These are phyloP conservation scores for Hortaea werneckii DNA, from an alignment of 2,329 filamentous ascomycete species.

Conservation along the genomic window DNA sequence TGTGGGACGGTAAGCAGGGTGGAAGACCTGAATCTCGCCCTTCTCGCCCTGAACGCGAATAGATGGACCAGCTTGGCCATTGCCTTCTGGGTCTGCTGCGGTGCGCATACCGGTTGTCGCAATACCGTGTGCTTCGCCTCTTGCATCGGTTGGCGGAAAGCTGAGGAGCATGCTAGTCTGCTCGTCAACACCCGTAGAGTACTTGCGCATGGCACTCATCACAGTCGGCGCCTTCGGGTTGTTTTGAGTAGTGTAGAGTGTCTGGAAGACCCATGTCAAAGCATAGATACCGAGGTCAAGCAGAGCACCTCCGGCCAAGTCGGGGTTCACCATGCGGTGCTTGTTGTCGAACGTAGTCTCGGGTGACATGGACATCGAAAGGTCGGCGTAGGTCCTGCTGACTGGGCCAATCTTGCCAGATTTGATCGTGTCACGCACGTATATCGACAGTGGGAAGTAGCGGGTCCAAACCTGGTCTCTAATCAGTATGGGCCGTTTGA, in stretches of 20 bases:
- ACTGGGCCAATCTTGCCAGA: constrained; percentile 46
- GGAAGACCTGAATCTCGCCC: constrained; percentile 73
- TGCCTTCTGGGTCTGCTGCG: constrained; percentile 50
- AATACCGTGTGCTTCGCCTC: constrained; percentile 56
- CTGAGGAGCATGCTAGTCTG: constrained; percentile 66
- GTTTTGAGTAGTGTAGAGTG: constrained; percentile 67
- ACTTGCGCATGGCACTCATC: constrained; percentile 58
- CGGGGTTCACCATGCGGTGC: constrained; percentile 72
- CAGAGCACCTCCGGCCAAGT: constrained; percentile 72
- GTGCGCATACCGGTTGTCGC: constrained; percentile 51
- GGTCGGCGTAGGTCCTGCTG: constrained; percentile 47
- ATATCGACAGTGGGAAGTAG: constrained; percentile 74
- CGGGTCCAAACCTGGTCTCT: constrained; percentile 30
- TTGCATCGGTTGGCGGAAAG: constrained; percentile 52
- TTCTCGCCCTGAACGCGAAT: constrained; percentile 71
- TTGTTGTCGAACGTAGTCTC: constrained; percentile 50
- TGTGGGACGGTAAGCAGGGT: constrained; percentile 59
- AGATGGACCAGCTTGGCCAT: constrained; percentile 51
- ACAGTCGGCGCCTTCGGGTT: constrained; percentile 60
- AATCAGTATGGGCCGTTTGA: background rate
- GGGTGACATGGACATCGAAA: constrained; percentile 50
- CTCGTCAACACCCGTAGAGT: constrained; percentile 66
- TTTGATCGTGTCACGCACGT: constrained; percentile 57
- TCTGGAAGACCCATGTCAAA: constrained; percentile 84
- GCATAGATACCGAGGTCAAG: constrained; percentile 84